Conservation (phyloP, 139 green algal species). For the Tetradesmus obliquus region DNA sequence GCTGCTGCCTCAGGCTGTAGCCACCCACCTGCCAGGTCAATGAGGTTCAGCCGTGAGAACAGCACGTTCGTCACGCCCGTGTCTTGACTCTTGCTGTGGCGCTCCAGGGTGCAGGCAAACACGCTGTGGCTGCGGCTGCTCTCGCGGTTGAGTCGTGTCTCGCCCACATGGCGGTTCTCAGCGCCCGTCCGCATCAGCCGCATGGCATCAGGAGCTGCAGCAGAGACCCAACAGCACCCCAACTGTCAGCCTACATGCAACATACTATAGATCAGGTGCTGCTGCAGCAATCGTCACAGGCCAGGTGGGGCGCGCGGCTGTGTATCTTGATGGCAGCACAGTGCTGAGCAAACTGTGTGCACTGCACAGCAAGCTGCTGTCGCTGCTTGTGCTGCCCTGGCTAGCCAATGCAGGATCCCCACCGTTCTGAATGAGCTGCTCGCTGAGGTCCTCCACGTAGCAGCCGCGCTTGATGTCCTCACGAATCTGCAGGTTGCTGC, state of each 20-base stretch:
- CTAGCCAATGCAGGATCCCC: background rate
- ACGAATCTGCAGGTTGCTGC: conserved; percentile 65
- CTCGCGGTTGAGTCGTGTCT: conserved; percentile 91
- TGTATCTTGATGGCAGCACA: too few species aligned
- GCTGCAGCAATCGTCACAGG: background rate
- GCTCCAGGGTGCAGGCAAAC: conserved; percentile 84
- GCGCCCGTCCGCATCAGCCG: conserved; percentile 75
- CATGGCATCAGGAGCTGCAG: conserved; percentile 82
- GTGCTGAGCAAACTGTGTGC: too few species aligned
- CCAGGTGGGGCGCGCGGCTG: background rate
- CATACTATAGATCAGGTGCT: background rate
- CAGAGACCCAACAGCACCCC: background rate
- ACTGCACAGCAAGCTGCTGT: background rate
- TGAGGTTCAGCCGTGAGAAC: conserved; percentile 89
- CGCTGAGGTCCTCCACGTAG: conserved; percentile 88
- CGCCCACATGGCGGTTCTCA: conserved; percentile 77
- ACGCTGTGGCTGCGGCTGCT: conserved; percentile 92
- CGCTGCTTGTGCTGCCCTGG: background rate
- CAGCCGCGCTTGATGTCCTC: conserved; percentile 82
- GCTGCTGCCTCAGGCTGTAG: background rate
- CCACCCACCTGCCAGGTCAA: conserved; percentile 91
- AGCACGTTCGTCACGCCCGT: conserved; percentile 72
- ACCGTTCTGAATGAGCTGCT: conserved; percentile 82
- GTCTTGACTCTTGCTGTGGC: conserved; percentile 50
- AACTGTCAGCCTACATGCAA: background rate